A percentile compares a stretch with the other conserved stretches of the same genome.
Conservation (phyloP, 208 protist species). For the Leishmania gerbilli region DNA sequence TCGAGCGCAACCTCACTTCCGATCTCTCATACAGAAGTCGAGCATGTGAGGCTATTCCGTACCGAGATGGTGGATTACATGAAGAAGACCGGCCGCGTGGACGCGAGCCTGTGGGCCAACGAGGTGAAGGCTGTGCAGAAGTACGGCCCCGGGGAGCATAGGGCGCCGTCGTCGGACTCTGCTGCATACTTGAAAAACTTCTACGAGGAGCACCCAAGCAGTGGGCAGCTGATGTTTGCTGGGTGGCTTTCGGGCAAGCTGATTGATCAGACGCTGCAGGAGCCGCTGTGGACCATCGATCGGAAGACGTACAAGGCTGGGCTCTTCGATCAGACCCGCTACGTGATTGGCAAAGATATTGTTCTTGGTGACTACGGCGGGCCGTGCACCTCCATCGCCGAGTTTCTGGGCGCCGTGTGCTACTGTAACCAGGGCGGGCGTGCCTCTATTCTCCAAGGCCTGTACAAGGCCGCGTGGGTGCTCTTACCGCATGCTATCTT, state of each 20-base stretch:
- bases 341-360: conserved; percentile 51
- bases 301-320: conserved; percentile 24
- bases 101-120: background rate
- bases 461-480: background rate
- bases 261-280: conserved; percentile 22
- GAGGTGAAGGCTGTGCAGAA: background rate
- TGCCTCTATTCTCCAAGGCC: background rate
- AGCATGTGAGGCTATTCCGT: conserved; percentile 40
- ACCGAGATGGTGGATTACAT: conserved; percentile 45
- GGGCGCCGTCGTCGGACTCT: background rate
- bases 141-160: background rate
- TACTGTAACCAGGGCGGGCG: conserved; percentile 39
- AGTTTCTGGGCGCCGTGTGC: conserved; percentile 35
- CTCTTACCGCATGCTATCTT: background rate
- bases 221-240: conserved; percentile 35
- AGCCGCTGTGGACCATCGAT: conserved; percentile 13
- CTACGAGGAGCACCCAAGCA: conserved; percentile 3
- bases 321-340: conserved; percentile 53
- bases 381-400: conserved; percentile 4
- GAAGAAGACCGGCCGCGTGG: background rate
- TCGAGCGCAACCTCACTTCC: conserved; percentile 38
- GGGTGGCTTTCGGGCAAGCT: conserved; percentile 46
- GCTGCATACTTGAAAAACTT: conserved; percentile 9
- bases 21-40: conserved; percentile 15
- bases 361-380: conserved; percentile 67